Evolutionary conservation across 129 eudicot species (phyloP), one percentile per base, ranked within the genome.

Genomic region (Apium graveolens): DNA sequence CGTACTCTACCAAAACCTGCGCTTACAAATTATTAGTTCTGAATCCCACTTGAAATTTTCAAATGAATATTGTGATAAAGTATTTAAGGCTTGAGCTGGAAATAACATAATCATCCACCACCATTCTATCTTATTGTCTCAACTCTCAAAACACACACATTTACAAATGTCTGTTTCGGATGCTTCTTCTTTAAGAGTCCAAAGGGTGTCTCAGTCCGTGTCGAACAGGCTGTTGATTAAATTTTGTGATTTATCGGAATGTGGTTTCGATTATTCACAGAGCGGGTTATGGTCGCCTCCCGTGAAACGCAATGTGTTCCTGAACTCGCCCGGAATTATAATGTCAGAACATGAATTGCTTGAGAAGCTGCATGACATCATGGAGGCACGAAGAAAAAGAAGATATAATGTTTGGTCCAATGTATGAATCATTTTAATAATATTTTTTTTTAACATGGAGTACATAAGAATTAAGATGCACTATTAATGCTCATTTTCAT

Each of bases 231-330:
- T 93, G 80, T 92, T 93, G 11, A 72, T 62, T 8, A 93, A 93
- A 77, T 93, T 82, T 32, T 82, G 76, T 8, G 98, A 93, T 63
- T 81, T 91, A 43, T 90, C 93, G 0, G 98, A 93, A 57, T 90
- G 89, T 57, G 90, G 86, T n/a, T 93, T 93, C 69, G 95, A 93
- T 78, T 87, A 90, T 78, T 63, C 93, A 14, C 82, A 86, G 63
- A 93, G 98, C 77, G 91, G 92, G 20, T 77, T 93, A 21, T 93
- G 98, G 98, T 93, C 98, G 31, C 98, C 98, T 37, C 98, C 92
- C 1, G n/a, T 94, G 38, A 85, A 38, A 34, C 86, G 96, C 35
- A 88, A 78, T 16, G 89, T 78, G 81, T 94, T 89, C 83, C 5
- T 90, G 53, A 87, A 77, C 79, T 91, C 97, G 1, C 93, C 93